phyloP scores from a whole-genome alignment of 345 rosid species.

The Eucalyptus curtisii region DNA sequence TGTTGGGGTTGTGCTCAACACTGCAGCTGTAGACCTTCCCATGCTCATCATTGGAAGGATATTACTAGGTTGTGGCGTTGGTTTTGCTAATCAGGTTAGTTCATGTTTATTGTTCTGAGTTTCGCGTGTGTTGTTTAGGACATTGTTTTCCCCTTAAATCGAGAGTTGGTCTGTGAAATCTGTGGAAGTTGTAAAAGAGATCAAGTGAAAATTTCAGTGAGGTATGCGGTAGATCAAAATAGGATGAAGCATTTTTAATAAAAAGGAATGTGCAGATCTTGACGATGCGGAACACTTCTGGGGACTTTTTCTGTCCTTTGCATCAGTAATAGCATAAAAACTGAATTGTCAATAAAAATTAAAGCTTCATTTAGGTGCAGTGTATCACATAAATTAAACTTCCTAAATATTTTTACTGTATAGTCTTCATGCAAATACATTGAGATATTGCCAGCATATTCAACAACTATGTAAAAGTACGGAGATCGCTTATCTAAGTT shows the following conservation, averaged over 20 bases:
- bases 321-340: not conserved
- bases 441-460: not conserved
- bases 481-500: not conserved
- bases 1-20: conserved; percentile 55
- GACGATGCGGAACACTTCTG: not conserved
- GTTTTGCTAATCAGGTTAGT: conserved; percentile 82
- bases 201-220: not conserved
- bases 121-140: not conserved
- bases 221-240: not conserved
- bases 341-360: not conserved
- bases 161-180: not conserved
- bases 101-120: not conserved
- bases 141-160: not conserved
- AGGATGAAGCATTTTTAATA: not conserved
- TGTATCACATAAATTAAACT: not conserved
- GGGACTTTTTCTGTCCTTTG: not conserved
- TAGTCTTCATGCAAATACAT: not conserved
- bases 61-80: conserved; percentile 89
- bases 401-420: not conserved
- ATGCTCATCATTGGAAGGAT: conserved; percentile 91
- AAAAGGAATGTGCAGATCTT: not conserved
- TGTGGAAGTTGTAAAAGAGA: not conserved
- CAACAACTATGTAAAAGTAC: not conserved
- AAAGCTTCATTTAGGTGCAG: not conserved
- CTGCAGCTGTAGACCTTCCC: conserved; percentile 70